A percentile compares a stretch with the other conserved stretches of the same genome.
phyloP scores from a whole-genome alignment of 2,329 filamentous ascomycete genomes.

The Fusarium pseudoanthophilum region DNA sequence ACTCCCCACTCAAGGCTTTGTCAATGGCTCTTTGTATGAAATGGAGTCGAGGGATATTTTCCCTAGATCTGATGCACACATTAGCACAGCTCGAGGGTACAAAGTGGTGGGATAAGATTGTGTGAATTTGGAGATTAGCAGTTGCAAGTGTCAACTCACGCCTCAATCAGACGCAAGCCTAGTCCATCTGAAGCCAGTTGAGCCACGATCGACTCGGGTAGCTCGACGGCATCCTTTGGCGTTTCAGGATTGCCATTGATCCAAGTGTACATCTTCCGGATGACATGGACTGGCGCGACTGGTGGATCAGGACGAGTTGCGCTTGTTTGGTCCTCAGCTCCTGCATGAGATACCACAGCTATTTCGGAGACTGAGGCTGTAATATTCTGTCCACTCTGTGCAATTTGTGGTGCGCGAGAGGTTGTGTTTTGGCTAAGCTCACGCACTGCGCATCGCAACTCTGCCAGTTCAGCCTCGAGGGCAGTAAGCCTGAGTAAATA shows the following conservation, averaged over 20 bases:
- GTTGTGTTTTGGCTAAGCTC: background rate
- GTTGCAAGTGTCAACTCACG: background rate
- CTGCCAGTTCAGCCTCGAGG: background rate
- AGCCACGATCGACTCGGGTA: background rate
- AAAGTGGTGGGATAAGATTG: accelerated
- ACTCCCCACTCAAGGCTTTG: background rate
- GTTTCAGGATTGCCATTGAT: background rate
- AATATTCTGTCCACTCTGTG: too few species aligned
- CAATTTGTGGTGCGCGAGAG: background rate
- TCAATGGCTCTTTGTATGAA: background rate
- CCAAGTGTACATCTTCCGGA: background rate
- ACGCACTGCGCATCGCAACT: background rate
- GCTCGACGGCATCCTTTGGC: background rate
- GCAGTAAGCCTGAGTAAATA: background rate
- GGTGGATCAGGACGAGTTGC: accelerated
- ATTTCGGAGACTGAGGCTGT: accelerated
- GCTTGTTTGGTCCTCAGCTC: background rate
- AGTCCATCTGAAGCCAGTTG: background rate
- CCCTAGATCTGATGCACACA: background rate
- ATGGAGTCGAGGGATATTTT: background rate
- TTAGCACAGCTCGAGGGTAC: accelerated
- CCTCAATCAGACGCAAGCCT: accelerated
- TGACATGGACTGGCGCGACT: background rate
- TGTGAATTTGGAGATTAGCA: too few species aligned
- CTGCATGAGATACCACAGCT: accelerated